Percentiles rank a stretch among this genome's conserved stretches.
These are phyloP conservation scores for Mycosphaerelloides madeirae DNA, from an alignment of 2,329 filamentous ascomycete genomes.

Conservation along the genomic window DNA sequence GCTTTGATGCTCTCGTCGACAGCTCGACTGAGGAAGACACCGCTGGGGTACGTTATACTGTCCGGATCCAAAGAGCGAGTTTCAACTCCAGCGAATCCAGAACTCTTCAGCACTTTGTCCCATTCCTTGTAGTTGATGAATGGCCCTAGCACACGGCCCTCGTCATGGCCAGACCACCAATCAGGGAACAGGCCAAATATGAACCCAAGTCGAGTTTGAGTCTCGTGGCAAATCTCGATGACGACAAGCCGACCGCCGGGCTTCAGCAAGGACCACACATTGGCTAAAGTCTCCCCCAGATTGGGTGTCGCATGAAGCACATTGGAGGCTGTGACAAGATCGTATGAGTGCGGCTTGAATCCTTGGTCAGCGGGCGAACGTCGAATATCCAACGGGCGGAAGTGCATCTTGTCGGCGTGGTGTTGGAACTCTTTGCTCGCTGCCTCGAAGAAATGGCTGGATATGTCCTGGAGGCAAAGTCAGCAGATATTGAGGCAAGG, in stretches of 20 bases:
- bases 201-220: too few relatives aligned
- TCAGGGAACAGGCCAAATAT: too few relatives aligned
- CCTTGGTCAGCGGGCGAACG: slow-evolving; percentile 30
- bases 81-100: slow-evolving; percentile 33
- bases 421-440: slow-evolving; percentile 30
- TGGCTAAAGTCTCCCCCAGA: slow-evolving; percentile 18
- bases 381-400: slow-evolving; percentile 29
- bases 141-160: slow-evolving; percentile 27
- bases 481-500: too few relatives aligned
- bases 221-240: slow-evolving; percentile 6
- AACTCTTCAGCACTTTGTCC: slow-evolving; percentile 26
- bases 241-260: slow-evolving; percentile 25
- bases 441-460: slow-evolving; percentile 37
- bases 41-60: not conserved
- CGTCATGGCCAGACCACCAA: slow-evolving; percentile 16
- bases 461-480: too few relatives aligned
- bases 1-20: slow-evolving; percentile 2
- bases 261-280: slow-evolving; percentile 25
- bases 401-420: slow-evolving; percentile 29
- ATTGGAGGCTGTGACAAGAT: slow-evolving; percentile 26
- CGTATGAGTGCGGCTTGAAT: slow-evolving; percentile 25
- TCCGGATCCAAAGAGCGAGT: slow-evolving; percentile 5
- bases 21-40: slow-evolving; percentile 5
- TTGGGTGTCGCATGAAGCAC: slow-evolving; percentile 25
- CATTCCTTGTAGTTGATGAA: slow-evolving; percentile 24